Evolutionary conservation across 495 filamentous ascomycete genomes (phyloP).

Genomic region (Penicillium crystallinum): DNA sequence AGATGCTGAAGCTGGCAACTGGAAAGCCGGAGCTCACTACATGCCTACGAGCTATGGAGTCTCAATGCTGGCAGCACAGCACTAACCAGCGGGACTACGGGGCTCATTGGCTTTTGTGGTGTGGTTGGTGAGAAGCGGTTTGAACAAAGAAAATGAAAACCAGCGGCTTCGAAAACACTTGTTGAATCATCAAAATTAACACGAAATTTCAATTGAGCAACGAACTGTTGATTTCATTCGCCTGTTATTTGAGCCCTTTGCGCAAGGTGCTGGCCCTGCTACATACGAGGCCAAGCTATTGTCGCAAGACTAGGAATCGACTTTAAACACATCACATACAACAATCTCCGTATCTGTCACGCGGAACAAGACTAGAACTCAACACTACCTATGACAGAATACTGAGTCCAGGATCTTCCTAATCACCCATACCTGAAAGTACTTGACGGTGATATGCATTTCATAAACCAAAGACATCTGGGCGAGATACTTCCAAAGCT

Average conservation of each 20-base stretch:
- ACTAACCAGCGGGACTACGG: slow-evolving; percentile 4
- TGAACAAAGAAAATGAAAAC: slow-evolving; percentile 2
- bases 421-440: slow-evolving; percentile 8
- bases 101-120: neutral
- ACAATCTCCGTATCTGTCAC: slow-evolving; percentile 32
- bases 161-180: slow-evolving; percentile 13
- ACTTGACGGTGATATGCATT: slow-evolving; percentile 16
- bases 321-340: slow-evolving; percentile 26
- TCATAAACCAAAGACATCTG: slow-evolving; percentile 13
- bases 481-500: slow-evolving; percentile 10
- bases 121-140: slow-evolving; percentile 4
- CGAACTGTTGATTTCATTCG: neutral
- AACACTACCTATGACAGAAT: slow-evolving; percentile 20
- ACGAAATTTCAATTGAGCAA: slow-evolving; percentile 1
- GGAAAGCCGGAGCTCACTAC: slow-evolving; percentile 20
- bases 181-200: neutral
- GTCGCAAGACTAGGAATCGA: slow-evolving; percentile 30
- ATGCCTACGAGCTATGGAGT: slow-evolving; percentile 5
- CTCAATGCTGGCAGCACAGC: slow-evolving; percentile 5
- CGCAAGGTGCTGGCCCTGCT: slow-evolving; percentile 7
- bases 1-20: slow-evolving; percentile 29
- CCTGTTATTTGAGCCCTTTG: slow-evolving; percentile 25
- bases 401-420: slow-evolving; percentile 14
- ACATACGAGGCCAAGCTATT: slow-evolving; percentile 27
- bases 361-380: slow-evolving; percentile 26